A percentile compares a stretch with the other conserved stretches of the same genome.
Conservation (phyloP, 257 asterid genomes). For the Capsicum chinense region DNA sequence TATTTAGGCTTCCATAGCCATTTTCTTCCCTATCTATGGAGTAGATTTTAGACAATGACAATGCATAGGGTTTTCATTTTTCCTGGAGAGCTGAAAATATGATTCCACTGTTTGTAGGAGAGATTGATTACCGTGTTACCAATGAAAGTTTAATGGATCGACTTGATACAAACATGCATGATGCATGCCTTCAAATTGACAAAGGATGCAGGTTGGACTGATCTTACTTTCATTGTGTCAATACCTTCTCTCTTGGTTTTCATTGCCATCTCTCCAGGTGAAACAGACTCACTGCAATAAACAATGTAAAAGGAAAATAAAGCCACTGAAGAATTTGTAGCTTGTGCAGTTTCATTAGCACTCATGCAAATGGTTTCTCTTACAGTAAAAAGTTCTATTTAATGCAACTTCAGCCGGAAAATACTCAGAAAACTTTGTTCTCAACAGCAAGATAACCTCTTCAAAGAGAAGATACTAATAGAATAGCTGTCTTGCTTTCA, state of each 20-base stretch:
- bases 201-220: conserved; percentile 62
- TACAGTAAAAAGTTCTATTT: not conserved
- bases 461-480: not conserved
- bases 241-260: not conserved
- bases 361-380: conserved; percentile 15
- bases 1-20: not conserved
- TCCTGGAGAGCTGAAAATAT: not conserved
- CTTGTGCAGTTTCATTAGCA: conserved; percentile 8
- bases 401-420: not conserved
- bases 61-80: conserved; percentile 11
- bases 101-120: conserved; percentile 46
- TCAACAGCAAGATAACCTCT: not conserved
- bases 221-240: not conserved
- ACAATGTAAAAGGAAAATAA: not conserved
- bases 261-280: not conserved
- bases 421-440: not conserved
- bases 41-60: conserved; percentile 1
- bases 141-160: conserved; percentile 77
- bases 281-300: not conserved
- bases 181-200: conserved; percentile 71
- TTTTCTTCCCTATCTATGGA: not conserved
- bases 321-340: not conserved
- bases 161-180: conserved; percentile 72
- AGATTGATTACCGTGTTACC: conserved; percentile 64
- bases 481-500: conserved; percentile 15